Base-by-base conservation (phyloP, 257 asterid species). In the Solanum verrucosum region DNA sequence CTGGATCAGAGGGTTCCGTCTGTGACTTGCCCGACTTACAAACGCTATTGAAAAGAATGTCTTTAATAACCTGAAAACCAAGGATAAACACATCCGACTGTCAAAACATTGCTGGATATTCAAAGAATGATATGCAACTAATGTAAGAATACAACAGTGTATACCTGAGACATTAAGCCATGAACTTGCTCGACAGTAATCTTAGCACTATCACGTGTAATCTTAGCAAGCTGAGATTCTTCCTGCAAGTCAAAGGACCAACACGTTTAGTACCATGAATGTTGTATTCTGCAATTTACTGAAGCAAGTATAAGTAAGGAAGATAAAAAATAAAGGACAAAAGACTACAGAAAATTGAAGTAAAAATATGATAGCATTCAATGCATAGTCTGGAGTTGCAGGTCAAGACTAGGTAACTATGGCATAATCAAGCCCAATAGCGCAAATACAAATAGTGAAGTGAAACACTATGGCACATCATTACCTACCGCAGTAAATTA, bases 141-240 rank as follows among this genome's bases (percentile, higher is more conserved):
- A 85, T 44, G 11, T 59, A 71, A 29, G 67, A 33, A 56, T 25
- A 75, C 44, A 42, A 27, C 9, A 34, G 67, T 20, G 6, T 33
- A 81, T 72, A 95, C 99, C 98, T 96, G 99, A 42, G 99, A 97
- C 99, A 97, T 97, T 91, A 97, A 91, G 84, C 98, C 98, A 91
- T 97, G 99, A 89, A 97, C 98, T 93, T 97, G 99, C 93, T 97
- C 99, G 63, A 94, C 99, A 12, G 99, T 95, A 88, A 97, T 97
- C 94, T 97, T 97, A 33, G 94, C 94, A 87, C 99, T 96, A 86
- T 97, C 98, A 78, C 98, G 98, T 37, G 98, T 96, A 46, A 97
- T 97, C 97, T 96, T 97, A 87, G 94, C 92, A 67, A 97, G 97
- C 90, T 93, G 98, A 87, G 99, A 97, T 89, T 96, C 98, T 89